Evolutionary conservation across 352 stramenopile genomes (phyloP), one percentile per base, ranked within the genome.

Genomic region (Globisporangium canariense): DNA sequence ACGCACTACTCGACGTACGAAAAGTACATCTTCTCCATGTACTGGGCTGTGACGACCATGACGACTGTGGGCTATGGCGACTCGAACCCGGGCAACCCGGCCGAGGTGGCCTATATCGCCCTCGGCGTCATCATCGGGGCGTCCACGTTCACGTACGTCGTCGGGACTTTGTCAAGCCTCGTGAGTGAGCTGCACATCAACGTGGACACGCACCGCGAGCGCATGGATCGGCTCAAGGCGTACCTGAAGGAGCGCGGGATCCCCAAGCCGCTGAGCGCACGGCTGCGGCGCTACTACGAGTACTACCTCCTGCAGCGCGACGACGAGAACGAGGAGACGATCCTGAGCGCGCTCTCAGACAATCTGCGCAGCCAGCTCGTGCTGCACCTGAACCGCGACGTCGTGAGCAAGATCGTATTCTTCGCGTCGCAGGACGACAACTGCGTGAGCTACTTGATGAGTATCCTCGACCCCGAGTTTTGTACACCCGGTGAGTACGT

Each of bases 401-500:
- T 94, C 18, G 83, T 91, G 58, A 90, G 80, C 65, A 91, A 92
- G 63, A 94, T 94, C 58, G 62, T 68, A 40, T 91, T 92, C 67
- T 93, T 94, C 47, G 81, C 83, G 11, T 84, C 80, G 11, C 85
- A 92, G 40, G 83, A 92, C 59, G 85, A 92, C 50, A 76, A 76
- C 28, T 93, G 85, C 49, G 81, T 93, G 64, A 92, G 83, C 57
- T 93, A 93, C 52, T 68, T 93, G 16, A 93, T 93, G 83, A 60
- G 77, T n/a, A 89, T 93, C 41, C 64, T 93, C 14, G 81, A 89
- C 43, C 81, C 81, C 0, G 85, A 93, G 61, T 93, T 89, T 61
- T 93, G 83, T 49, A 91, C 85, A 0, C 83, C 85, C 2, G 78
- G 80, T 1, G 83, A 93, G 60, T 93, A 86, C 55, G 81, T 93